A percentile compares a stretch with the other conserved stretches of the same genome.
phyloP scores from a whole-genome alignment of 257 asterid genomes.

The Nicotiana sylvestris region DNA sequence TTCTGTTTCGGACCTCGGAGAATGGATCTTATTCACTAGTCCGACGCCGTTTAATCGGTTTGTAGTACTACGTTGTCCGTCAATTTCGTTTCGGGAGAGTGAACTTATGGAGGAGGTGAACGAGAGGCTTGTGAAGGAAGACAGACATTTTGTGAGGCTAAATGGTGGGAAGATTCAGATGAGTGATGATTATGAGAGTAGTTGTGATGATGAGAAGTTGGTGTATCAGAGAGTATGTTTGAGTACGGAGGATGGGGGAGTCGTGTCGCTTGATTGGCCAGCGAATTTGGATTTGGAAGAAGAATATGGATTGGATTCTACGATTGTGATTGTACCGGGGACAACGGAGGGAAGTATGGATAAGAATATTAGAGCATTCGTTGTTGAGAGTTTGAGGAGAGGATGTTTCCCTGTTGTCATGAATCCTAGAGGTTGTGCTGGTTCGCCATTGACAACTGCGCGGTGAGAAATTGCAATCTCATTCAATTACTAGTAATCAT shows the following conservation, averaged over 20 bases:
- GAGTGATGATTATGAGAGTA: slow-evolving; percentile 26
- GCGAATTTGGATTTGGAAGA: slow-evolving; percentile 73
- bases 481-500: not conserved
- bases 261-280: slow-evolving; percentile 93
- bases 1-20: slow-evolving; percentile 42
- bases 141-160: slow-evolving; percentile 64
- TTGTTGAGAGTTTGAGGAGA: slow-evolving; percentile 62
- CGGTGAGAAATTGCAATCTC: slow-evolving; percentile 39
- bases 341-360: slow-evolving; percentile 77
- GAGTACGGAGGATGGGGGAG: slow-evolving; percentile 79
- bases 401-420: slow-evolving; percentile 85
- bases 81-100: slow-evolving; percentile 58
- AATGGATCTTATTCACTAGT: slow-evolving; percentile 75
- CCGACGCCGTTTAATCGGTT: slow-evolving; percentile 96
- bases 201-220: slow-evolving; percentile 32
- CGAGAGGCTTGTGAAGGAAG: slow-evolving; percentile 70
- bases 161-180: slow-evolving; percentile 50
- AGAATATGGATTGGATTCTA: slow-evolving; percentile 81
- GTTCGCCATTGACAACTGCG: slow-evolving; percentile 85
- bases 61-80: slow-evolving; percentile 79
- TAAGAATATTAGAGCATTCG: slow-evolving; percentile 44
- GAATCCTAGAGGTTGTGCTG: slow-evolving; percentile 98
- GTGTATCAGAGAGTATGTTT: slow-evolving; percentile 84
- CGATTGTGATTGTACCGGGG: slow-evolving; percentile 80
- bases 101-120: slow-evolving; percentile 58